Percentiles rank a stretch among this genome's conserved stretches.
These are phyloP conservation scores for Paramarasmius palmivorus DNA, from an alignment of 1,284 basidiomycete genomes.

Conservation along the genomic window DNA sequence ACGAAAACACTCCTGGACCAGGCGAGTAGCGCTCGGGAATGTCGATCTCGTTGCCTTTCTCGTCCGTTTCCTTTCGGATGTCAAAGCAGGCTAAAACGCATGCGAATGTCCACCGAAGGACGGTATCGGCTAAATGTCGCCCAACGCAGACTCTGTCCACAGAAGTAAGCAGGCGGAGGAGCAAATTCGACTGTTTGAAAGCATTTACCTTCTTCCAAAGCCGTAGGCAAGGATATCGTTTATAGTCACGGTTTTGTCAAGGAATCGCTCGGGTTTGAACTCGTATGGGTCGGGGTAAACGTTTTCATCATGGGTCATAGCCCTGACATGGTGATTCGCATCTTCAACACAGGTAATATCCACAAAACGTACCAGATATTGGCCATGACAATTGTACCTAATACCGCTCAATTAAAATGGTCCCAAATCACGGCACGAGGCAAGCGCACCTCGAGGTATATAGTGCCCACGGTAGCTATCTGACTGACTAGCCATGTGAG, in stretches of 20 bases:
- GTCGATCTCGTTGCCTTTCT: conserved; percentile 18
- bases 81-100: conserved; percentile 21
- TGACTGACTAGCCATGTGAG: no score
- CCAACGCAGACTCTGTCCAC: conserved; percentile 20
- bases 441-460: no score
- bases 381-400: no score
- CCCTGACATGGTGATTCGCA: conserved; percentile 26
- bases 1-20: no score
- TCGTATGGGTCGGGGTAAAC: conserved; percentile 37
- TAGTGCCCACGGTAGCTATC: no score
- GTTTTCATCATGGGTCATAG: conserved; percentile 37
- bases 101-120: conserved; percentile 21
- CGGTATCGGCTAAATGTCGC: conserved; percentile 20
- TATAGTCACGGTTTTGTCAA: conserved; percentile 22
- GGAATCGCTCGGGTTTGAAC: conserved; percentile 38
- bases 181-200: not conserved
- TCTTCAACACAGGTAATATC: no score
- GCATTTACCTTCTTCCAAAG: conserved; percentile 28
- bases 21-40: conserved; percentile 8
- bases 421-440: no score
- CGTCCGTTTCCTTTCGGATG: conserved; percentile 18
- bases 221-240: conserved; percentile 32
- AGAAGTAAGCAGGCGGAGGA: not conserved
- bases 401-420: no score
- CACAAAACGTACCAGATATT: no score